These are phyloP conservation scores for Epichloe gansuensis DNA, from an alignment of 2,329 filamentous ascomycete genomes.

Conservation along the genomic window DNA sequence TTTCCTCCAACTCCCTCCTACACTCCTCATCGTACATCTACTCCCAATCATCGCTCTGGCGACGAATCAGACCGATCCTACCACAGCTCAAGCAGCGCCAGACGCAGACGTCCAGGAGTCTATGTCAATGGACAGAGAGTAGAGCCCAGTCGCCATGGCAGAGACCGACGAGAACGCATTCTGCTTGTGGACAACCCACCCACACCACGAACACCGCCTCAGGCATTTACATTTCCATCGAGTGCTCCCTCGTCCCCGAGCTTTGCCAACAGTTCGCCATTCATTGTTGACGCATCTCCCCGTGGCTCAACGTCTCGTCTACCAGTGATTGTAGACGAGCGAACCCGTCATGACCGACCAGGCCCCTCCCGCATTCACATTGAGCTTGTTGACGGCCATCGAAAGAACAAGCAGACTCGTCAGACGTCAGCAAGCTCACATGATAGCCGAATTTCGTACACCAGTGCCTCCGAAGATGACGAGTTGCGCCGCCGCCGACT, in stretches of 20 bases:
- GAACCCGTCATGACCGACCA: conserved; percentile 10
- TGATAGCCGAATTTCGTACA: conserved; percentile 20
- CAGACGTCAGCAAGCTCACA: conserved; percentile 23
- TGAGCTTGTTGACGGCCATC: conserved; percentile 21
- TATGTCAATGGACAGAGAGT: conserved; percentile 27
- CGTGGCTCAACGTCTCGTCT: conserved; percentile 15
- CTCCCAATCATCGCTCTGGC: conserved; percentile 24
- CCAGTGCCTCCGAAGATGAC: conserved; percentile 16
- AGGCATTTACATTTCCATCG: conserved; percentile 25
- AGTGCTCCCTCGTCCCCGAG: conserved; percentile 29
- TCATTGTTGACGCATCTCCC: conserved; percentile 15
- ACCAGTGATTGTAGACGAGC: conserved; percentile 28
- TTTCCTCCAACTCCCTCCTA: conserved; percentile 29
- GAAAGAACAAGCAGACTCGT: conserved; percentile 6
- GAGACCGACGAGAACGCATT: conserved; percentile 26
- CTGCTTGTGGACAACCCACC: conserved; percentile 33
- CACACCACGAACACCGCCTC: conserved; percentile 35
- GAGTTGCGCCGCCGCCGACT: conserved; percentile 15
- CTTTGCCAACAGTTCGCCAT: conserved; percentile 11
- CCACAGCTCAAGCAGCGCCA: conserved; percentile 19
- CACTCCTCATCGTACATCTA: conserved; percentile 17
- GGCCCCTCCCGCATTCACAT: conserved; percentile 22
- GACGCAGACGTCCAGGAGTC: conserved; percentile 21
- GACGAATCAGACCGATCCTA: conserved; percentile 25
- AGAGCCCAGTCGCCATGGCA: conserved; percentile 21